Evolutionary conservation across 2,329 filamentous ascomycete genomes (phyloP).

Genomic region (Dryadomyces quercivorus): DNA sequence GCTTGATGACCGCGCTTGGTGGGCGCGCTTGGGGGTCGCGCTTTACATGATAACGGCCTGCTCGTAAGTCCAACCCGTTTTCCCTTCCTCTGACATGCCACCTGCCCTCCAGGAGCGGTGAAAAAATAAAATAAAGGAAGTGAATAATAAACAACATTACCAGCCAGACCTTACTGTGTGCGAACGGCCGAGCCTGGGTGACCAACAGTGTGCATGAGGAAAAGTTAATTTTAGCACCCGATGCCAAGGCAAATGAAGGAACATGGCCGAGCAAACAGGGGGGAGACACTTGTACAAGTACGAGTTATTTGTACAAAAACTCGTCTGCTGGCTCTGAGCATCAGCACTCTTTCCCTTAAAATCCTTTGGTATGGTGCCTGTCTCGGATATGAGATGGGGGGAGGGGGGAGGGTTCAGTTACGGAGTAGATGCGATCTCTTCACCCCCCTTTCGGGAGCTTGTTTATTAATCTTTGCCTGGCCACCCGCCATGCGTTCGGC

Average conservation of each 20-base stretch:
- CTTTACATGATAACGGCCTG: background rate
- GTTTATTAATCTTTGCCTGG: no score
- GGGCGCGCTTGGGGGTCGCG: no score
- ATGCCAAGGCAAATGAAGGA: background rate
- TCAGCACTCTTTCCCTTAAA: background rate
- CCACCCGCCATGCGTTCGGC: no score
- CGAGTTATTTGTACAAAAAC: background rate
- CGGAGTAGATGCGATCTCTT: background rate
- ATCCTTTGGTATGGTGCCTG: background rate
- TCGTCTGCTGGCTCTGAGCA: background rate
- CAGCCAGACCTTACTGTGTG: background rate
- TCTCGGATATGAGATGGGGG: background rate
- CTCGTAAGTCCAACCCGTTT: background rate
- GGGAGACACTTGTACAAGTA: background rate
- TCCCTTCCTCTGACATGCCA: background rate
- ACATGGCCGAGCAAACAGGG: background rate
- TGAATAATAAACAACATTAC: background rate
- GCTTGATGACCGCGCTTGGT: no score
- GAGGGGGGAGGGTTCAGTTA: no score
- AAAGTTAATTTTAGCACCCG: background rate
- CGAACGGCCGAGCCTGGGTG: background rate
- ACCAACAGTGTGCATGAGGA: background rate
- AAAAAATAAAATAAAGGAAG: background rate
- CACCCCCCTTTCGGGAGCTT: background rate
- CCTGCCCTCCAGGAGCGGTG: background rate